Percentiles rank a stretch among this genome's conserved stretches.
Evolutionary conservation across 2,329 filamentous ascomycete species (phyloP).

Genomic region (Verticillium tricorpus): DNA sequence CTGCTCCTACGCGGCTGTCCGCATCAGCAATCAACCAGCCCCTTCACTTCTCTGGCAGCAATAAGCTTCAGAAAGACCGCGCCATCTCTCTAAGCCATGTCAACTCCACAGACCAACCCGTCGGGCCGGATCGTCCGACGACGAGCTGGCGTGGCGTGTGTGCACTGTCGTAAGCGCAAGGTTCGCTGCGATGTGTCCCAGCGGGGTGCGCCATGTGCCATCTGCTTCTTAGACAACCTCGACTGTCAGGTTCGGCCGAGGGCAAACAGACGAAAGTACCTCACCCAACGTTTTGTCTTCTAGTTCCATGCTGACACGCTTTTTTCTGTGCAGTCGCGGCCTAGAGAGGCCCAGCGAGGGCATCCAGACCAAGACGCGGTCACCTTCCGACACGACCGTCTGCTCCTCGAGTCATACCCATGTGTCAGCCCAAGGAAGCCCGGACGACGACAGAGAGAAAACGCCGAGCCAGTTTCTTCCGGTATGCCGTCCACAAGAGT

Average conservation of each 20-base stretch:
- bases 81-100: background rate
- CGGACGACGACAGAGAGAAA: too few species aligned
- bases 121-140: conserved; percentile 21
- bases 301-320: background rate
- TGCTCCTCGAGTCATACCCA: background rate
- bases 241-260: conserved; percentile 33
- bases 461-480: too few species aligned
- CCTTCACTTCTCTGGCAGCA: too few species aligned
- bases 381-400: background rate
- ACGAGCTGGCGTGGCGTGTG: conserved; percentile 43
- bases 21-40: too few species aligned
- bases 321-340: conserved; percentile 21
- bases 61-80: too few species aligned
- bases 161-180: conserved; percentile 44
- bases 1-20: too few species aligned
- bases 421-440: too few species aligned
- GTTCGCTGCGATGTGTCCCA: conserved; percentile 47
- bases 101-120: background rate
- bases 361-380: conserved; percentile 10
- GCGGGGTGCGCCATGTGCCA: conserved; percentile 44
- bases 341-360: conserved; percentile 19
- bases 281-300: background rate
- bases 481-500: too few species aligned
- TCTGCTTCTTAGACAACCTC: conserved; percentile 46
- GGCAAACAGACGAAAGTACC: conserved; percentile 30